These are phyloP conservation scores for Microbotryum intermedium DNA, from an alignment of 1,284 basidiomycete species.

Conservation along the genomic window DNA sequence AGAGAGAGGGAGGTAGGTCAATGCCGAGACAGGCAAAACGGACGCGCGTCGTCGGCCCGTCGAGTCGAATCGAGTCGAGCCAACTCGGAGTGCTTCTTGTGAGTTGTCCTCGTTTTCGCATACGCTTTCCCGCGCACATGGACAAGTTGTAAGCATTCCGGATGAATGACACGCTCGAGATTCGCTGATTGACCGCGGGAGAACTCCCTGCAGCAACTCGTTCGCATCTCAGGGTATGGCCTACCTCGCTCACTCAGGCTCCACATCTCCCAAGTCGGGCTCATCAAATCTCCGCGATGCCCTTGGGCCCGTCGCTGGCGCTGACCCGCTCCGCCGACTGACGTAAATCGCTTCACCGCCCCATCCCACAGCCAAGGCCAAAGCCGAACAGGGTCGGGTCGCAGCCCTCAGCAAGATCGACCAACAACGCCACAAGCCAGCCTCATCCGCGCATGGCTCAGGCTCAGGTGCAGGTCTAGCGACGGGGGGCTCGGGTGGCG, in stretches of 20 bases:
- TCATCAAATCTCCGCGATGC: background rate
- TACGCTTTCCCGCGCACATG: background rate
- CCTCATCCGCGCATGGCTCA: background rate
- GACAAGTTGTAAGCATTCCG: constrained; percentile 10
- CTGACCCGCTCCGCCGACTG: background rate
- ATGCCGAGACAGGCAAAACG: too few relatives aligned
- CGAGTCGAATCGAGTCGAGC: too few relatives aligned
- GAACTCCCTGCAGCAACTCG: constrained; percentile 3
- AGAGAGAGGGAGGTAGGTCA: too few relatives aligned
- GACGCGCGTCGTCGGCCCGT: too few relatives aligned
- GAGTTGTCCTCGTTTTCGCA: background rate
- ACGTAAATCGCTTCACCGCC: background rate
- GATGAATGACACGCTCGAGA: background rate
- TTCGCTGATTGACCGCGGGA: background rate
- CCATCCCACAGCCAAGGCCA: constrained; percentile 4
- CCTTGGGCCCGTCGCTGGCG: background rate
- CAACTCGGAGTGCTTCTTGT: too few relatives aligned
- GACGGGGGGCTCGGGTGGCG: too few relatives aligned
- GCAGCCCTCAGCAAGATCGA: constrained; percentile 16
- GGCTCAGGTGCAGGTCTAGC: background rate
- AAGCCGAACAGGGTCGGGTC: constrained; percentile 15
- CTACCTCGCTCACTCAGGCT: background rate
- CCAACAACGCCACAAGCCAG: background rate
- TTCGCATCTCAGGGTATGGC: constrained; percentile 14
- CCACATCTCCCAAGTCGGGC: background rate